Evolutionary conservation across 768 basidiomycete species (phyloP).

Genomic region (Coprinopsis sp.): DNA sequence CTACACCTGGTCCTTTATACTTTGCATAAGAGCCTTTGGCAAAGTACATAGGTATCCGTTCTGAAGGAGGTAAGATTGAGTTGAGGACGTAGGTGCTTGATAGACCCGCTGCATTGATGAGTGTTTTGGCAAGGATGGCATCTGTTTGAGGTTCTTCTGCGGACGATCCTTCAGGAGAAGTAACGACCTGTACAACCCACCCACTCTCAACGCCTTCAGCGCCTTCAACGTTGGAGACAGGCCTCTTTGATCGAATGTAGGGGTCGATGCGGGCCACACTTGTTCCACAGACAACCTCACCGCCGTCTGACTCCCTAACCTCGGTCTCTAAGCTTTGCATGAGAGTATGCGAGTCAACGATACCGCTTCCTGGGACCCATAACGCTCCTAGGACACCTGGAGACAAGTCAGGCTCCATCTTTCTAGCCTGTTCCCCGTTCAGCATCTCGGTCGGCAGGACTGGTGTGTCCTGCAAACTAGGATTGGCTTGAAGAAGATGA

Average conservation of each 20-base stretch:
- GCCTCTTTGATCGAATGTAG: conserved; percentile 24
- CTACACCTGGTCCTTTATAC: conserved; percentile 76
- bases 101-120: conserved; percentile 83
- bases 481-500: no score
- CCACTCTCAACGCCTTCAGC: conserved; percentile 45
- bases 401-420: conserved; percentile 82
- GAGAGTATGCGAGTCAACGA: conserved; percentile 80
- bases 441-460: conserved; percentile 67
- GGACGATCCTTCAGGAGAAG: no score
- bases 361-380: conserved; percentile 84
- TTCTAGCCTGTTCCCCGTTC: conserved; percentile 57
- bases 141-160: conserved; percentile 42
- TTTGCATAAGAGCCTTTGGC: conserved; percentile 84
- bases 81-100: conserved; percentile 70
- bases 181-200: conserved; percentile 85
- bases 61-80: conserved; percentile 51
- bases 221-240: conserved; percentile 19
- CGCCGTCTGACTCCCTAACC: conserved; percentile 62
- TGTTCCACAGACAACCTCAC: conserved; percentile 73
- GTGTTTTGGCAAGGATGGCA: conserved; percentile 63
- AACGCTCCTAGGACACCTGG: conserved; percentile 65
- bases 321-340: conserved; percentile 84
- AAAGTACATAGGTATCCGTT: conserved; percentile 70
- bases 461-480: conserved; percentile 25
- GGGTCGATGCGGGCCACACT: conserved; percentile 84